Conservation (phyloP, 192 early-diverging fungal genomes). For the Coemansia sp. region DNA sequence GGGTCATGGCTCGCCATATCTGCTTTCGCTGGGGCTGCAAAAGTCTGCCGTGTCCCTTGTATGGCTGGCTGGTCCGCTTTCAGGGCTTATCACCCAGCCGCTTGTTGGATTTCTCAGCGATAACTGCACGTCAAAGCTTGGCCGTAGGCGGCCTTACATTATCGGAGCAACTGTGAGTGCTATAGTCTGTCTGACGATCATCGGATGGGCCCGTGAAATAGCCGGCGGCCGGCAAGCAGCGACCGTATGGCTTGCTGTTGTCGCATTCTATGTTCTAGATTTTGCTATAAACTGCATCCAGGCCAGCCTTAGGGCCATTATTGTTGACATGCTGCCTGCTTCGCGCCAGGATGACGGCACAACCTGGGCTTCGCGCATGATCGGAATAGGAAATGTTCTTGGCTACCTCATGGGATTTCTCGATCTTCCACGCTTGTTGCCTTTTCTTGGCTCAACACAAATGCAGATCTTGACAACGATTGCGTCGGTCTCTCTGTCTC, state of each 20-base stretch:
- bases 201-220: slow-evolving; percentile 77
- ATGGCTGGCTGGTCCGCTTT: slow-evolving; percentile 91
- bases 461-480: slow-evolving; percentile 79
- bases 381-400: slow-evolving; percentile 75
- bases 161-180: slow-evolving; percentile 64
- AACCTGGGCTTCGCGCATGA: slow-evolving; percentile 86
- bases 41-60: slow-evolving; percentile 85
- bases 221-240: slow-evolving; percentile 38
- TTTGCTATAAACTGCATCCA: slow-evolving; percentile 91
- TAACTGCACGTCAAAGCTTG: slow-evolving; percentile 65
- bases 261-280: slow-evolving; percentile 87
- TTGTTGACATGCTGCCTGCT: slow-evolving; percentile 79
- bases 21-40: slow-evolving; percentile 78
- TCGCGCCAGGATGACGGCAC: slow-evolving; percentile 80
- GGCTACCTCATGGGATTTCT: slow-evolving; percentile 88
- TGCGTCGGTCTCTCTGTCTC: slow-evolving; percentile 64
- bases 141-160: slow-evolving; percentile 85
- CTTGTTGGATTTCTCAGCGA: slow-evolving; percentile 86
- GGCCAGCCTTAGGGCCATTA: slow-evolving; percentile 78
- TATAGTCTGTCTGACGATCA: slow-evolving; percentile 64
- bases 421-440: slow-evolving; percentile 68
- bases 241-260: slow-evolving; percentile 72
- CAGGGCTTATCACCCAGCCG: slow-evolving; percentile 77
- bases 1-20: slow-evolving; percentile 76
- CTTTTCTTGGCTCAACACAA: slow-evolving; percentile 71